A percentile compares a stretch with the other conserved stretches of the same genome.
Conservation (phyloP, 2,329 filamentous ascomycete genomes). For the Penicillium glabrum region DNA sequence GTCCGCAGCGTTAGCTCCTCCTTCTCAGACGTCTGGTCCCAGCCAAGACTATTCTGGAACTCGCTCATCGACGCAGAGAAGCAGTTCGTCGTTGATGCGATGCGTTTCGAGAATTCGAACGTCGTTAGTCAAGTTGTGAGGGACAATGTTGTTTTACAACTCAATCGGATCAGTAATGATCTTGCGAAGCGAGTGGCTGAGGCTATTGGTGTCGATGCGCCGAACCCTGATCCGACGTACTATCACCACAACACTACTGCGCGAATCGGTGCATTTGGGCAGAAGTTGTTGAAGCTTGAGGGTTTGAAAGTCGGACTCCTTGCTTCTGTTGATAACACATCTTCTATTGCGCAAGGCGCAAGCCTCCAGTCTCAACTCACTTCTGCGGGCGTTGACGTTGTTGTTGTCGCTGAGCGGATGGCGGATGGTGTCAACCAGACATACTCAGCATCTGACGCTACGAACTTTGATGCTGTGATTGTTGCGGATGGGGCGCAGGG, state of each 20-base stretch:
- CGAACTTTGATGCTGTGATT: slow-evolving; percentile 52
- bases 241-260: slow-evolving; percentile 69
- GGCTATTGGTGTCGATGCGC: slow-evolving; percentile 60
- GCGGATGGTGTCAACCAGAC: slow-evolving; percentile 58
- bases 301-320: slow-evolving; percentile 66
- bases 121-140: slow-evolving; percentile 59
- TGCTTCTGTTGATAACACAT: slow-evolving; percentile 44
- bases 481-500: slow-evolving; percentile 55
- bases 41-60: slow-evolving; percentile 73
- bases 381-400: slow-evolving; percentile 52
- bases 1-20: slow-evolving; percentile 60
- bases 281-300: slow-evolving; percentile 59
- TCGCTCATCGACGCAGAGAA: slow-evolving; percentile 65
- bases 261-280: slow-evolving; percentile 60
- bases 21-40: slow-evolving; percentile 71
- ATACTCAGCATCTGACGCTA: slow-evolving; percentile 63
- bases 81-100: slow-evolving; percentile 70
- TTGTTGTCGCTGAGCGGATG: slow-evolving; percentile 62
- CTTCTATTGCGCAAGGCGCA: slow-evolving; percentile 51
- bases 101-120: slow-evolving; percentile 68
- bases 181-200: slow-evolving; percentile 64
- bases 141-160: slow-evolving; percentile 65
- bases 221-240: slow-evolving; percentile 60
- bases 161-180: slow-evolving; percentile 69
- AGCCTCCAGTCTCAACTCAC: slow-evolving; percentile 48